Evolutionary conservation across 345 rosid species (phyloP), one percentile per base, ranked within the genome.

Genomic region (Rhodomyrtus tomentosa): DNA sequence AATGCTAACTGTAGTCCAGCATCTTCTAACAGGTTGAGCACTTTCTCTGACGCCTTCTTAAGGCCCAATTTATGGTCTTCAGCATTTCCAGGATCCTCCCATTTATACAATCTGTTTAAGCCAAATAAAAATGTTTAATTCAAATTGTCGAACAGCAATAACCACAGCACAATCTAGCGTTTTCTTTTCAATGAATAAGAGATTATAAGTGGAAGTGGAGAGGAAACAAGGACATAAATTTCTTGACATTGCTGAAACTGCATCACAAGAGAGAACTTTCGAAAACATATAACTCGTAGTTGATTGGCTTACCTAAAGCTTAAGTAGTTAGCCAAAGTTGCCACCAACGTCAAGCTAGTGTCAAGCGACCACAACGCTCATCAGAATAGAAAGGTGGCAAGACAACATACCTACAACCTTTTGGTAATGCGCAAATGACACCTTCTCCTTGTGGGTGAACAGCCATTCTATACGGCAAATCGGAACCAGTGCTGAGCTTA

Each of bases 401-500:
- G 84, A 83, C 50, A 12, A 74, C 84, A 59, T 83, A 95, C 99
- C 91, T 92, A 94, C 99, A 96, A 83, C 92, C 84, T 50, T 92
- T 90, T 21, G 95, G 92, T 82, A 94, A 73, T 50, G 96, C 99
- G 82, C 93, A 95, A n/a, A 97, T 76, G 40, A 95, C 84, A 59
- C 99, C 99, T 82, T 88, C 95, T 84, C 93, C 96, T 11, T 89
- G 90, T 36, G 98, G 96, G 85, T 94, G 98, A 88, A 96, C 93
- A 74, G 91, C 92, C 95, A 95, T 92, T 82, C 98, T 91, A 62
- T 97, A 97, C 85, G 99, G 99, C 85, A 93, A 88, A 85, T 92
- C 95, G 74, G 96, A 88, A 48, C 89, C 98, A 84, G 91, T 85
- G 58, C 56, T 85, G 80, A 86, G 88, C 93, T 85, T 92, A 84